phyloP scores from a whole-genome alignment of 1,284 basidiomycete genomes.

The Porogramme epimiltina region DNA sequence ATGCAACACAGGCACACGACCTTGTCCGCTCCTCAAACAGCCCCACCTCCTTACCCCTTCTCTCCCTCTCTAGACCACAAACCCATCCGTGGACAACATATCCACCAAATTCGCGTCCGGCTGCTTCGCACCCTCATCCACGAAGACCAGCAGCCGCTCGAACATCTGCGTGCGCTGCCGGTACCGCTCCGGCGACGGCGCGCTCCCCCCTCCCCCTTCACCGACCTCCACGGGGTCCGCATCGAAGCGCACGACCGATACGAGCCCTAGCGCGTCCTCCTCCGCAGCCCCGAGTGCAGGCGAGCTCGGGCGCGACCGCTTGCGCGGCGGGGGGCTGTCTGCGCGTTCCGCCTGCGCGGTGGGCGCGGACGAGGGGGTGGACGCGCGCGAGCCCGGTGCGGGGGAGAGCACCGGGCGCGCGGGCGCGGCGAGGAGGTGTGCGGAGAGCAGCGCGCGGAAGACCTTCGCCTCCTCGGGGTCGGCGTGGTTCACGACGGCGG shows the following conservation, averaged over 20 bases:
- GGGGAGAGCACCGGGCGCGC: not conserved
- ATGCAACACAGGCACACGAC: not conserved
- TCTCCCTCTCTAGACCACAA: constrained; percentile 1
- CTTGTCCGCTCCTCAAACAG: too few species aligned
- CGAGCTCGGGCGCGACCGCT: constrained; percentile 16
- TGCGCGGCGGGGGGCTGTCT: constrained; percentile 20
- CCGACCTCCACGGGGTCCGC: constrained; percentile 42
- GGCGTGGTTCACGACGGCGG: constrained; percentile 68
- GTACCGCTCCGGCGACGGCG: constrained; percentile 43
- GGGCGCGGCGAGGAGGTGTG: constrained; percentile 56
- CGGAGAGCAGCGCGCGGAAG: constrained; percentile 69
- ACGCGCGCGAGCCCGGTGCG: not conserved
- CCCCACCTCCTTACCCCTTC: too few species aligned
- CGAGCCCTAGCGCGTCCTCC: too few species aligned
- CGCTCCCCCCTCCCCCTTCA: constrained; percentile 4
- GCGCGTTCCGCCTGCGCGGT: constrained; percentile 1
- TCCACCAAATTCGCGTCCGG: constrained; percentile 42
- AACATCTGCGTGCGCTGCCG: constrained; percentile 68
- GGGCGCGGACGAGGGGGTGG: not conserved
- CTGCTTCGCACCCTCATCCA: constrained; percentile 64
- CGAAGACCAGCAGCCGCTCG: constrained; percentile 63
- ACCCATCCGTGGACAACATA: constrained; percentile 29
- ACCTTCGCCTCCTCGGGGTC: constrained; percentile 59
- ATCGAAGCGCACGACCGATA: constrained; percentile 30
- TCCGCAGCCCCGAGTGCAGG: not conserved